Conservation (phyloP, 208 protist genomes). For the Leishmania guyanensis region DNA sequence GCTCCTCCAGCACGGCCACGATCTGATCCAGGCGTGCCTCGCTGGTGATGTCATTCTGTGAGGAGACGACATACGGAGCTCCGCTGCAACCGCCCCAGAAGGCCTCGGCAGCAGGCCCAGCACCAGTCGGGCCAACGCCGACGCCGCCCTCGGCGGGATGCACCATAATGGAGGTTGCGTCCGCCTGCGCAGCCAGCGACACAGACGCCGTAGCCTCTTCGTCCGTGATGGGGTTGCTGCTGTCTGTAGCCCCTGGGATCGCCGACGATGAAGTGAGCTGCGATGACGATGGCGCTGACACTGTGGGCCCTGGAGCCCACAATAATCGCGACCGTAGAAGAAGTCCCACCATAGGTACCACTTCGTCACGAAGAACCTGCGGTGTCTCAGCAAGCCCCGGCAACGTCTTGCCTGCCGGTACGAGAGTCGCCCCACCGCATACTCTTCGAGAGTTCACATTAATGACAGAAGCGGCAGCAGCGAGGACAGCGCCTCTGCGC, state of each 20-base stretch:
- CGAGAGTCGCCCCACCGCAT: background rate
- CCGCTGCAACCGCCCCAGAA: constrained; percentile 9
- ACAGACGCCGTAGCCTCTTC: background rate
- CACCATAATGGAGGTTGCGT: background rate
- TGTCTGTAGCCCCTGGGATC: background rate
- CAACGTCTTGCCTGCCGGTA: background rate
- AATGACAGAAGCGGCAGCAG: background rate
- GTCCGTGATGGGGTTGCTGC: constrained; percentile 1
- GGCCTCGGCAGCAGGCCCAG: background rate
- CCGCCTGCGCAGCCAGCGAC: constrained; percentile 4
- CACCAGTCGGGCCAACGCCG: background rate
- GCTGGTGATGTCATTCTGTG: constrained; percentile 48
- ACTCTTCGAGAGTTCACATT: background rate
- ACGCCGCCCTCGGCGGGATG: constrained; percentile 9
- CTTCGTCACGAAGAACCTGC: background rate
- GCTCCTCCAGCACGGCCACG: constrained; percentile 53
- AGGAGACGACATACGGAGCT: constrained; percentile 55
- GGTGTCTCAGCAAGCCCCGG: background rate
- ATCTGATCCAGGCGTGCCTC: constrained; percentile 52
- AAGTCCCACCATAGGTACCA: background rate
- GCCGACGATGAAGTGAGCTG: background rate
- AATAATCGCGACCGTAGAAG: background rate
- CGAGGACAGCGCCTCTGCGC: background rate
- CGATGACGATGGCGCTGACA: background rate
- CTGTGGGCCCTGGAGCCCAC: background rate